A percentile compares a stretch with the other conserved stretches of the same genome.
These are phyloP conservation scores for Tylopilus balloui DNA, from an alignment of 768 basidiomycete species.

Conservation along the genomic window DNA sequence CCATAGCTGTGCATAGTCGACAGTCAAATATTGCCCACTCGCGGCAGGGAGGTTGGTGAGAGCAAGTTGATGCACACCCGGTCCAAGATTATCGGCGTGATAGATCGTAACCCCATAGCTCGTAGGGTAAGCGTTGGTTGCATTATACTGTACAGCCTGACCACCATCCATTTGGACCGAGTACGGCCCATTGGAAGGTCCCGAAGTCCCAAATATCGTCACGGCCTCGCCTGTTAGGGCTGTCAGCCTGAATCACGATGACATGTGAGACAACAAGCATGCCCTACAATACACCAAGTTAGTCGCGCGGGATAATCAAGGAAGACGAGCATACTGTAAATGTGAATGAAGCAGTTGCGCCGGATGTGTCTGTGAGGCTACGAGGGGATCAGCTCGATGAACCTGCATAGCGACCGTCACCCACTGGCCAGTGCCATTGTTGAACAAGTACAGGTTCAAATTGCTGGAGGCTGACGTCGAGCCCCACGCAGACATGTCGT, in stretches of 20 bases:
- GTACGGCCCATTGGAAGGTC: conserved; percentile 34
- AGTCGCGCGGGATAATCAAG: neutral
- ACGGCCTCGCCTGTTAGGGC: conserved; percentile 38
- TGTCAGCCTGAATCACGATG: neutral
- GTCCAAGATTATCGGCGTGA: conserved; percentile 36
- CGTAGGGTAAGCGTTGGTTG: conserved; percentile 13
- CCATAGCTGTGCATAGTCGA: conserved; percentile 33
- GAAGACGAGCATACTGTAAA: conserved; percentile 34
- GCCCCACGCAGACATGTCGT: conserved; percentile 34
- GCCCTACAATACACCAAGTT: conserved; percentile 16
- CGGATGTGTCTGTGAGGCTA: conserved; percentile 33
- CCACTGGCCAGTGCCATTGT: conserved; percentile 41
- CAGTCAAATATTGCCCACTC: conserved; percentile 22
- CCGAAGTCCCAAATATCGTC: conserved; percentile 42
- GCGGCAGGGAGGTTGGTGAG: conserved; percentile 29
- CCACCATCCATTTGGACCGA: conserved; percentile 34
- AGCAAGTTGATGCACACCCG: conserved; percentile 34
- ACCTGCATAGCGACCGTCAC: conserved; percentile 2
- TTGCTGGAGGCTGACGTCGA: conserved; percentile 27
- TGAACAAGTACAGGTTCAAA: conserved; percentile 37
- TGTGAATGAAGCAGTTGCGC: conserved; percentile 33
- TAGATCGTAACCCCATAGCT: conserved; percentile 30
- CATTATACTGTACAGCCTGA: conserved; percentile 13
- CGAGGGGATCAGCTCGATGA: neutral
- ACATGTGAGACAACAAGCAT: conserved; percentile 1